Base-by-base conservation (phyloP, 768 basidiomycete genomes). In the Termitomyces sp. region DNA sequence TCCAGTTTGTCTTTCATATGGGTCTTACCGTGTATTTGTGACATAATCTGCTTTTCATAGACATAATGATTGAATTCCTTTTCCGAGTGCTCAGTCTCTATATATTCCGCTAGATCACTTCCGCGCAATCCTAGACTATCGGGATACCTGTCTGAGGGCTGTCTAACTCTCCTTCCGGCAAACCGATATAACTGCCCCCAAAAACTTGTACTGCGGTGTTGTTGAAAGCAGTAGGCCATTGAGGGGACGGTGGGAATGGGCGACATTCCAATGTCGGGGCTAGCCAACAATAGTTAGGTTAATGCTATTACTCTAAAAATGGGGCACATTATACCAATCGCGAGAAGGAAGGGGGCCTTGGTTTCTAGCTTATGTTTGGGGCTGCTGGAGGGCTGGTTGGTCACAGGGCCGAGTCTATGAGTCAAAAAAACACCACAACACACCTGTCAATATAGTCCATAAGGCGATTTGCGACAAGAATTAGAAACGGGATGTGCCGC, bases 401-500 rank as follows among this genome's bases (percentile, higher is more conserved):
- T 53, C 53, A 59, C 58, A 60, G 20, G 50, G 15, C 41, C 41
- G 30, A 20, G 4, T 18, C n/a, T 31, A 8, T 18, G 33, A 15
- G 20, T 2, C 2, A 20, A 53, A 47, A 55, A 44, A 62, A 62
- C 49, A 59, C 13, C 16, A 1, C 31, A 6, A 59, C 74, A 67
- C 67, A 90, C 89, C 78, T 85, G 63, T 87, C 86, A 56, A 82
- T 70, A 67, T 91, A 92, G 63, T 88, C 84, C 62, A 73, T 70
- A 60, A 92, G 74, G 55, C 73, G 77, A 72, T 92, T 92, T 57
- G 83, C 86, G 60, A 92, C 66, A 55, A 92, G 74, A 55, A 89
- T 65, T 24, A 86, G 66, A 58, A 73, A 75, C 58, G 74, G 66
- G 54, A 89, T 70, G 22, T 72, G 71, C 31, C 75, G 74, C 31